A percentile compares a stretch with the other conserved stretches of the same genome.
phyloP scores from a whole-genome alignment of 2,329 filamentous ascomycete species.

The Ophiosphaerella narmari region DNA sequence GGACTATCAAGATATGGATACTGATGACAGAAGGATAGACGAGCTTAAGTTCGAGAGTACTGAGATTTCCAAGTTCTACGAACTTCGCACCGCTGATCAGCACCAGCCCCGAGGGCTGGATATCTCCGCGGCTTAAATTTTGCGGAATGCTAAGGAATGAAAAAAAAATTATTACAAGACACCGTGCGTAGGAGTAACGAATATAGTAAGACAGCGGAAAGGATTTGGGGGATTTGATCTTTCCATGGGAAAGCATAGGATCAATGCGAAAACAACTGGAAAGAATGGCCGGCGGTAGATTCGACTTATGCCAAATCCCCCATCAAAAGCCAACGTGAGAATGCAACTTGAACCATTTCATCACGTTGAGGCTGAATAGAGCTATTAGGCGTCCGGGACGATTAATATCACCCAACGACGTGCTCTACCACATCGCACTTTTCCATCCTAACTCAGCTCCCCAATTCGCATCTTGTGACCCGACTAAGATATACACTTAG shows the following conservation, averaged over 20 bases:
- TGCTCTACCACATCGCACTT: no score
- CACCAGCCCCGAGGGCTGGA: conserved; percentile 45
- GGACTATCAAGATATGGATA: conserved; percentile 13
- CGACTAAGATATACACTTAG: no score
- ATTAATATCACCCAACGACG: no score
- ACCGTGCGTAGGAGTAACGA: conserved; percentile 15
- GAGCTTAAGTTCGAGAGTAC: conserved; percentile 9
- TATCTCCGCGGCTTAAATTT: conserved; percentile 40
- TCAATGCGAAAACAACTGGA: no score
- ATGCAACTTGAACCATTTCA: no score
- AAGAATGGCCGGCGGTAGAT: no score
- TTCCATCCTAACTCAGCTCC: no score
- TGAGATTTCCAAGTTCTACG: conserved; percentile 36
- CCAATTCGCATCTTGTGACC: no score
- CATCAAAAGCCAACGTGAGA: no score
- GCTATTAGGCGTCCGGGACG: no score
- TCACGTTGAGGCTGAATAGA: no score
- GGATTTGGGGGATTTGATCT: conserved; percentile 23
- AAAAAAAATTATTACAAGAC: conserved; percentile 26
- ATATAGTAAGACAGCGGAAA: conserved; percentile 16
- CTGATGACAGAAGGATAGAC: conserved; percentile 3
- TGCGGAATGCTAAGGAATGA: conserved; percentile 18
- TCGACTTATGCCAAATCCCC: no score
- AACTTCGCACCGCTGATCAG: conserved; percentile 31
- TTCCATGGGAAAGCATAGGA: neutral